Percentiles rank a stretch among this genome's conserved stretches.
phyloP scores from a whole-genome alignment of 2,329 filamentous ascomycete species.

The Rosellinia necatrix region DNA sequence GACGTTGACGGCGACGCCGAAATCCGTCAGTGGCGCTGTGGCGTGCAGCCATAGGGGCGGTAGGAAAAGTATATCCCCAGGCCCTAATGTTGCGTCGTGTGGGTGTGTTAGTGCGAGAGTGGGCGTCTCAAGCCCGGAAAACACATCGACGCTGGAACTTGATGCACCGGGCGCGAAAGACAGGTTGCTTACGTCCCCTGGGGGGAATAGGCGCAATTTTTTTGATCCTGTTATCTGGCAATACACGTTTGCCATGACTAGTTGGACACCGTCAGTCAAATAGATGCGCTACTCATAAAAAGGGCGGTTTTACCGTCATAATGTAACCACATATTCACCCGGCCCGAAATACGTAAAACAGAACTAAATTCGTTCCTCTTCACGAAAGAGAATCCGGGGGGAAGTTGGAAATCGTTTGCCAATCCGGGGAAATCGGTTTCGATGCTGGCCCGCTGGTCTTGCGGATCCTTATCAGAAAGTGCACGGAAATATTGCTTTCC shows the following conservation, averaged over 20 bases:
- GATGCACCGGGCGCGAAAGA: slow-evolving; percentile 77
- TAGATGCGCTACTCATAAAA: neutral
- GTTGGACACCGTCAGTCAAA: neutral
- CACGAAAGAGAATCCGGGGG: slow-evolving; percentile 63
- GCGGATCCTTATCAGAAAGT: slow-evolving; percentile 70
- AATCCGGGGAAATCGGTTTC: slow-evolving; percentile 72
- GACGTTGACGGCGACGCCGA: slow-evolving; percentile 83
- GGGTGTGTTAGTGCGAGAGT: slow-evolving; percentile 60
- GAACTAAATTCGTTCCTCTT: slow-evolving; percentile 73
- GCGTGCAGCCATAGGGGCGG: slow-evolving; percentile 87
- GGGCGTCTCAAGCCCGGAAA: slow-evolving; percentile 52
- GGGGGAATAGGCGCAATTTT: slow-evolving; percentile 76
- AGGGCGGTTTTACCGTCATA: slow-evolving; percentile 69
- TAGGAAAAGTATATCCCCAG: slow-evolving; percentile 80
- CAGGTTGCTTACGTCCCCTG: slow-evolving; percentile 71
- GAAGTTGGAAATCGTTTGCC: slow-evolving; percentile 71
- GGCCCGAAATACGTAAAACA: slow-evolving; percentile 77
- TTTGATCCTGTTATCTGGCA: slow-evolving; percentile 79
- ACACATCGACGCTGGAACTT: slow-evolving; percentile 77
- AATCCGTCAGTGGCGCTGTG: slow-evolving; percentile 59
- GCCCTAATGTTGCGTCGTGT: slow-evolving; percentile 66
- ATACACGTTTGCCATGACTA: slow-evolving; percentile 85
- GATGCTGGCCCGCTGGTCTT: slow-evolving; percentile 71
- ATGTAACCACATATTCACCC: slow-evolving; percentile 86
- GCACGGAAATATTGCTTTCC: slow-evolving; percentile 77